phyloP scores from a whole-genome alignment of 75 land plant genomes.

The Pinus albicaulis region DNA sequence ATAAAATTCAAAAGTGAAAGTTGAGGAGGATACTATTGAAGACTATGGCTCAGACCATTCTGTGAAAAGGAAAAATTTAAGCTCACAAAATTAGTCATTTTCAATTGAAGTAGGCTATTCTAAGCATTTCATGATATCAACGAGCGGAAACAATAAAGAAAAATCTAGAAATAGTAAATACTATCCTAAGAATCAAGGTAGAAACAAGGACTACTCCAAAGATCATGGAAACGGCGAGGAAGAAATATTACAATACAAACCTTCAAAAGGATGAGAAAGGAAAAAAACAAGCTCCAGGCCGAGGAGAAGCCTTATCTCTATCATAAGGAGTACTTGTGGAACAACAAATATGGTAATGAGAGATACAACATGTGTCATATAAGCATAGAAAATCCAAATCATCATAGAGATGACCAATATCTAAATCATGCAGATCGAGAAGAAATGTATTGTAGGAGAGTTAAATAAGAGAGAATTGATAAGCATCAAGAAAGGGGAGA shows the following conservation, averaged over 20 bases:
- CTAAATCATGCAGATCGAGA: constrained; percentile 25
- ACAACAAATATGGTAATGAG: too few relatives aligned
- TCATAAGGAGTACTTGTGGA: constrained; percentile 16
- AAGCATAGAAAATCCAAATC: constrained; percentile 25
- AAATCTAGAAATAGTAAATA: constrained; percentile 40
- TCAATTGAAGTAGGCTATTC: constrained; percentile 14
- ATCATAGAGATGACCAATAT: constrained; percentile 8
- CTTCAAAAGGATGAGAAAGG: constrained; percentile 6
- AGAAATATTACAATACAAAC: constrained; percentile 37
- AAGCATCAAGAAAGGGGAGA: constrained; percentile 49
- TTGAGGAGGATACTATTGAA: constrained; percentile 4
- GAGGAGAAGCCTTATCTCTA: constrained; percentile 23
- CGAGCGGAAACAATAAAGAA: constrained; percentile 42
- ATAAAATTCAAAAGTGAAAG: constrained; percentile 1
- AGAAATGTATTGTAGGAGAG: too few relatives aligned
- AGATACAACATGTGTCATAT: constrained; percentile 21
- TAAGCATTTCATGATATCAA: constrained; percentile 26
- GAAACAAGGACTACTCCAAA: constrained; percentile 33
- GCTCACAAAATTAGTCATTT: constrained; percentile 28
- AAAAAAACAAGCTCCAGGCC: constrained; percentile 23
- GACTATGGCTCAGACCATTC: constrained; percentile 14
- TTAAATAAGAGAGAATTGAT: constrained; percentile 37
- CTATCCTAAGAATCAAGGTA: constrained; percentile 15
- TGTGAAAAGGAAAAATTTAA: constrained; percentile 29
- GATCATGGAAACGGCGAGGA: constrained; percentile 32